phyloP scores from a whole-genome alignment of 129 eudicot genomes.

The Flaveria bidentis region DNA sequence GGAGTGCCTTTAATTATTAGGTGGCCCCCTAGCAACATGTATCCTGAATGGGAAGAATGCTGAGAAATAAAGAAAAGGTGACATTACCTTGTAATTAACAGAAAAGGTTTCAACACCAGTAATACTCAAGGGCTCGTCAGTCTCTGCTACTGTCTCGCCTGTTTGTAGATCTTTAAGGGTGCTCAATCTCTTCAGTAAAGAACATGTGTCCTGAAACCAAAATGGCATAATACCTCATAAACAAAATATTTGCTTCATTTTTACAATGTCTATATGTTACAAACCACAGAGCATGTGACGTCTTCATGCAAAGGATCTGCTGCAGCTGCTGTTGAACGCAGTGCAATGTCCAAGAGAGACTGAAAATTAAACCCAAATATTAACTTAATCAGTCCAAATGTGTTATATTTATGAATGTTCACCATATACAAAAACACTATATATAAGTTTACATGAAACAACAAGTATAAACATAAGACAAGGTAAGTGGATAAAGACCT shows the following conservation, averaged over 20 bases:
- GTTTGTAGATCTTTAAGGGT: conserved; percentile 79
- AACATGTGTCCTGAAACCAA: conserved; percentile 65
- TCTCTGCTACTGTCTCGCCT: conserved; percentile 46
- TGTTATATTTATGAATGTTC: conserved; percentile 11
- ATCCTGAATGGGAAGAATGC: neutral
- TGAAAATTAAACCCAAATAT: conserved; percentile 29
- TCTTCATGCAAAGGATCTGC: conserved; percentile 98
- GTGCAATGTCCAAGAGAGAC: conserved; percentile 98
- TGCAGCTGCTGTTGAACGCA: conserved; percentile 94
- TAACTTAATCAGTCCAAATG: conserved; percentile 2
- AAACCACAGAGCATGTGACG: conserved; percentile 84
- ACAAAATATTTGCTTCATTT: conserved; percentile 8
- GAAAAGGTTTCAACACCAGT: conserved; percentile 94
- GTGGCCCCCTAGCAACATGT: too few relatives aligned
- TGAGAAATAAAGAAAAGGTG: conserved; percentile 5
- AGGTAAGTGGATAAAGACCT: conserved; percentile 51
- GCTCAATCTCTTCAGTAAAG: conserved; percentile 76
- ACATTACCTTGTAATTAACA: conserved; percentile 79
- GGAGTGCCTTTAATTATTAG: too few relatives aligned
- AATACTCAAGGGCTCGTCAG: conserved; percentile 71
- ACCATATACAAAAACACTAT: neutral
- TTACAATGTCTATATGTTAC: conserved; percentile 31
- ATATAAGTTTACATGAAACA: conserved; percentile 5
- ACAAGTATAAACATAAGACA: conserved; percentile 10
- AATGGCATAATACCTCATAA: neutral